These are phyloP conservation scores for Dryas alaskensis DNA, from an alignment of 306 rosid genomes.

Conservation along the genomic window DNA sequence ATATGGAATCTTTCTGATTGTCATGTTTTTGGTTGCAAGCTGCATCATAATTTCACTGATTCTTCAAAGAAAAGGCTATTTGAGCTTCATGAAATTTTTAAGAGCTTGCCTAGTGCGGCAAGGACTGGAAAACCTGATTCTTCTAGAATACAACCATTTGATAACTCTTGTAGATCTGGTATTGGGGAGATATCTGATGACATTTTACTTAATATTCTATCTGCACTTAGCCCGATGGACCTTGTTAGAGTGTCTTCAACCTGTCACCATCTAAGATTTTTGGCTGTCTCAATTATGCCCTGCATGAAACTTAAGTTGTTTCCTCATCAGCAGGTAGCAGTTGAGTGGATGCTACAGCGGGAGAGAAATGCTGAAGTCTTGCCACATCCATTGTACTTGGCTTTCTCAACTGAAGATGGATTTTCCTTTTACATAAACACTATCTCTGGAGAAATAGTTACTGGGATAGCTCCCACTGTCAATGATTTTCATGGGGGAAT, in stretches of 20 bases:
- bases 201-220: slow-evolving; percentile 54
- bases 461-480: slow-evolving; percentile 60
- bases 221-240: slow-evolving; percentile 56
- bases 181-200: slow-evolving; percentile 86
- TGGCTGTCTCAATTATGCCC: slow-evolving; percentile 76
- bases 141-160: slow-evolving; percentile 53
- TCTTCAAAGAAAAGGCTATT: slow-evolving; percentile 59
- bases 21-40: slow-evolving; percentile 81
- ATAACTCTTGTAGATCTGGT: slow-evolving; percentile 42
- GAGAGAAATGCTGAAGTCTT: slow-evolving; percentile 62
- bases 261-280: slow-evolving; percentile 64
- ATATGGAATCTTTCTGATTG: slow-evolving; percentile 79
- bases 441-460: slow-evolving; percentile 79
- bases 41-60: slow-evolving; percentile 47
- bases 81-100: slow-evolving; percentile 90
- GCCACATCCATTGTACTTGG: slow-evolving; percentile 68
- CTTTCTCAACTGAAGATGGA: slow-evolving; percentile 74
- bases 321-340: slow-evolving; percentile 91
- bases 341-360: slow-evolving; percentile 95
- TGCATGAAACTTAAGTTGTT: slow-evolving; percentile 80
- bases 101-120: slow-evolving; percentile 61
- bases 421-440: slow-evolving; percentile 61
- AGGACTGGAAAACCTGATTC: slow-evolving; percentile 30
- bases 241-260: slow-evolving; percentile 74
- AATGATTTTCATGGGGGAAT: slow-evolving; percentile 89